Evolutionary conservation across 805 yeast genomes (phyloP).

Genomic region (Yarrowia sp.): DNA sequence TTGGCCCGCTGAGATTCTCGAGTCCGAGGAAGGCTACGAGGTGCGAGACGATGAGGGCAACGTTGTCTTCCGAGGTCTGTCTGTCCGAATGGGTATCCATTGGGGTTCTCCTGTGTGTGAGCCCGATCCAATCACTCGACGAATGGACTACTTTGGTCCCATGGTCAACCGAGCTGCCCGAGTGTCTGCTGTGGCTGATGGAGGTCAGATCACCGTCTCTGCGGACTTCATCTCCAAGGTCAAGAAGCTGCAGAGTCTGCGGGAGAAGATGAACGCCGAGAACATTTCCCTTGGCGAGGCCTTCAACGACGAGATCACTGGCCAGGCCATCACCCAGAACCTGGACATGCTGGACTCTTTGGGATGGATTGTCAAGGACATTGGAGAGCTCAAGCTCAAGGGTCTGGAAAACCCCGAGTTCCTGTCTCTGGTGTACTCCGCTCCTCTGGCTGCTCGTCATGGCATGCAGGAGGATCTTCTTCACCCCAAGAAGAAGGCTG

Average conservation of each 20-base stretch:
- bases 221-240: slow-evolving; percentile 81
- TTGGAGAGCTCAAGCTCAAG: slow-evolving; percentile 89
- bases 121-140: slow-evolving; percentile 87
- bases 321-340: slow-evolving; percentile 69
- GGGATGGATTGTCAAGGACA: slow-evolving; percentile 69
- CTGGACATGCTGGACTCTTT: slow-evolving; percentile 66
- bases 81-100: slow-evolving; percentile 97
- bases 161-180: slow-evolving; percentile 96
- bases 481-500: slow-evolving; percentile 34
- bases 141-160: slow-evolving; percentile 99
- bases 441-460: slow-evolving; percentile 61
- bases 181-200: slow-evolving; percentile 93
- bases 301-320: slow-evolving; percentile 55
- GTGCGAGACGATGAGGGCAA: slow-evolving; percentile 67
- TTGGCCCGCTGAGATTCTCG: slow-evolving; percentile 94
- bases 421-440: slow-evolving; percentile 80
- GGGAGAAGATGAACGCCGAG: slow-evolving; percentile 45
- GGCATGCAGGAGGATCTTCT: slow-evolving; percentile 35
- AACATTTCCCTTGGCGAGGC: slow-evolving; percentile 51
- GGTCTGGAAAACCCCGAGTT: slow-evolving; percentile 94
- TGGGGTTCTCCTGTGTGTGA: slow-evolving; percentile 99
- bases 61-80: slow-evolving; percentile 80
- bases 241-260: slow-evolving; percentile 50
- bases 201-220: slow-evolving; percentile 94
- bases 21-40: slow-evolving; percentile 82